Evolutionary conservation across 371 early-diverging fungal genomes (phyloP).

Genomic region (Circinella umbellata): DNA sequence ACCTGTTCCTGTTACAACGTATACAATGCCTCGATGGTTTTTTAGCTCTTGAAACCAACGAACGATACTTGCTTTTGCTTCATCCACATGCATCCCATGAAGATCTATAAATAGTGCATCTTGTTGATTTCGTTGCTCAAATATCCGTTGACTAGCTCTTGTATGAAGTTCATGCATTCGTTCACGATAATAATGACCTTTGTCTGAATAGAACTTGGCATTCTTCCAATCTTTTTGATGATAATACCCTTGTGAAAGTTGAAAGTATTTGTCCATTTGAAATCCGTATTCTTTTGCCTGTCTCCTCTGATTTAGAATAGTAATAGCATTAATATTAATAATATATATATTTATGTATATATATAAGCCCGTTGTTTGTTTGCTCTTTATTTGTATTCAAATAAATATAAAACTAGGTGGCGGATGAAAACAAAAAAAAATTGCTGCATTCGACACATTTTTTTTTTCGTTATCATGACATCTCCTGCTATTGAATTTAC

Average conservation of each 20-base stretch:
- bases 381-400: no score
- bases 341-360: no score
- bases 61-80: constrained; percentile 51
- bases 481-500: constrained; percentile 7
- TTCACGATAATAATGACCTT: constrained; percentile 58
- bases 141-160: constrained; percentile 59
- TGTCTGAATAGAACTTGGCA: constrained; percentile 52
- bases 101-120: constrained; percentile 59
- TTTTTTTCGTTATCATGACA: neutral
- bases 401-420: no score
- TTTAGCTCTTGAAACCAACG: constrained; percentile 43
- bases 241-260: constrained; percentile 56
- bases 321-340: neutral
- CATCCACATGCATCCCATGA: constrained; percentile 65
- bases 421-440: no score
- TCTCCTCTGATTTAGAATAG: constrained; percentile 27
- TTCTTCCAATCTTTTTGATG: constrained; percentile 53
- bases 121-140: constrained; percentile 50
- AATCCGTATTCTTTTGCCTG: constrained; percentile 58
- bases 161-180: constrained; percentile 60
- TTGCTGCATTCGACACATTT: neutral
- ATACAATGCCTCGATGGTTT: constrained; percentile 23
- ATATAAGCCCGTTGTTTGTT: neutral
- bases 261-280: constrained; percentile 57
- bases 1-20: constrained; percentile 28